phyloP scores from a whole-genome alignment of 768 basidiomycete genomes.

The Suillus spraguei region DNA sequence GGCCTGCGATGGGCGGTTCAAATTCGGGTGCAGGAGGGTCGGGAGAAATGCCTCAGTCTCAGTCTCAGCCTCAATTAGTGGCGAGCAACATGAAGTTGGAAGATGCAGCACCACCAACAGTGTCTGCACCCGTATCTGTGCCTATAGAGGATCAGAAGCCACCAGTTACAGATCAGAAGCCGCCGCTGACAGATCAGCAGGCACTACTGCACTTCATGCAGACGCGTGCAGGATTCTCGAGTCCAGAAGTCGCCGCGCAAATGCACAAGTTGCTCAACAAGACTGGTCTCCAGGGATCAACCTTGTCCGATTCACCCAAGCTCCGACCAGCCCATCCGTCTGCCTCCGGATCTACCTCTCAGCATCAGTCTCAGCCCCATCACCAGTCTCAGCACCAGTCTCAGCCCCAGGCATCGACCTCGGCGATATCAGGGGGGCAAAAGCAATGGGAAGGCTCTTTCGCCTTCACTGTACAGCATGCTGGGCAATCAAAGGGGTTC shows the following conservation, averaged over 20 bases:
- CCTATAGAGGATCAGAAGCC: constrained; percentile 26
- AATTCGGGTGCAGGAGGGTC: background rate
- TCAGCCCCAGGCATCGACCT: constrained; percentile 9
- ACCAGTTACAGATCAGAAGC: constrained; percentile 18
- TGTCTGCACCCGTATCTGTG: background rate
- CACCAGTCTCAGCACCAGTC: background rate
- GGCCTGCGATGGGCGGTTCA: background rate
- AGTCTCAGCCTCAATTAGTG: background rate
- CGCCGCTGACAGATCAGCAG: constrained; percentile 15
- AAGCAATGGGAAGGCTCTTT: constrained; percentile 51
- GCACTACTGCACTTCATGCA: constrained; percentile 31
- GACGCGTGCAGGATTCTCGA: constrained; percentile 19
- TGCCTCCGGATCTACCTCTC: constrained; percentile 1
- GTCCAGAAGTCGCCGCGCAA: constrained; percentile 37
- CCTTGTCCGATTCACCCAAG: constrained; percentile 19
- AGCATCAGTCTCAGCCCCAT: background rate
- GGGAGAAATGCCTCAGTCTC: background rate
- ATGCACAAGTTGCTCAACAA: constrained; percentile 54
- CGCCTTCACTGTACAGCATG: constrained; percentile 39
- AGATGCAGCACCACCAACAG: background rate
- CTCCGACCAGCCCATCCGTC: constrained; percentile 4
- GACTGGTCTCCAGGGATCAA: constrained; percentile 35
- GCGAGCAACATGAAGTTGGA: background rate
- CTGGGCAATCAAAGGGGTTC: constrained; percentile 30
- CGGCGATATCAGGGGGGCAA: constrained; percentile 3